phyloP scores from a whole-genome alignment of 1,139 yeast genomes.

The Suhomyces anneliseae region DNA sequence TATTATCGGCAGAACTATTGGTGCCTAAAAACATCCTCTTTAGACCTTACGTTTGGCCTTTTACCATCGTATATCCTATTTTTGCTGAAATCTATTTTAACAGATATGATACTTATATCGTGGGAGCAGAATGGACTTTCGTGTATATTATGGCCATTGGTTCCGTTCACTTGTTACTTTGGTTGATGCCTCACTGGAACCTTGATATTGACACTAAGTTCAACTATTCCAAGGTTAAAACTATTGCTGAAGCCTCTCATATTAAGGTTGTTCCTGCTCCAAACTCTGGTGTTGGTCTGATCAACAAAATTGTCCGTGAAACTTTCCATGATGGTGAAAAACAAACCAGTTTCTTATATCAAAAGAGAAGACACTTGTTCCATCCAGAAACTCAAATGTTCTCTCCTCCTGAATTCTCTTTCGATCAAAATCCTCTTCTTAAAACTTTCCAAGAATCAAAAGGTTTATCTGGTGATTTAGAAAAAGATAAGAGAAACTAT shows the following conservation, averaged over 20 bases:
- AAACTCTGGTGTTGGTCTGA: conserved; percentile 83
- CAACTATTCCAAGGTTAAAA: conserved; percentile 57
- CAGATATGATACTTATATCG: conserved; percentile 78
- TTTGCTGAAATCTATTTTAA: conserved; percentile 65
- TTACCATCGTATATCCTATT: conserved; percentile 73
- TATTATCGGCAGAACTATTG: conserved; percentile 68
- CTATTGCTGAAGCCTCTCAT: conserved; percentile 63
- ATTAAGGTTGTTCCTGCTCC: conserved; percentile 80
- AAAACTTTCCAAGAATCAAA: conserved; percentile 56
- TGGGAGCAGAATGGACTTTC: conserved; percentile 84
- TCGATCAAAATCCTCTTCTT: conserved; percentile 65
- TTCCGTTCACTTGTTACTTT: conserved; percentile 70
- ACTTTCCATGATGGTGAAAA: conserved; percentile 56
- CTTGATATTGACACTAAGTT: conserved; percentile 69
- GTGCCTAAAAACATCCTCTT: conserved; percentile 59
- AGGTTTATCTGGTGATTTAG: conserved; percentile 66
- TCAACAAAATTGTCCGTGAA: conserved; percentile 63
- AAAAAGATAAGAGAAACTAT: conserved; percentile 57
- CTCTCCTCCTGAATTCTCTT: conserved; percentile 76
- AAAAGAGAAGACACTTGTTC: conserved; percentile 86
- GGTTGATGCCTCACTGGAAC: conserved; percentile 97
- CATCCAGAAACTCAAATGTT: conserved; percentile 55
- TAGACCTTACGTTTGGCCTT: conserved; percentile 87
- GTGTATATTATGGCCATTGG: conserved; percentile 75
- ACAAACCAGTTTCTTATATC: conserved; percentile 79